These are phyloP conservation scores for Stephania cephalantha DNA, from an alignment of 164 flowering plant genomes.

Conservation along the genomic window DNA sequence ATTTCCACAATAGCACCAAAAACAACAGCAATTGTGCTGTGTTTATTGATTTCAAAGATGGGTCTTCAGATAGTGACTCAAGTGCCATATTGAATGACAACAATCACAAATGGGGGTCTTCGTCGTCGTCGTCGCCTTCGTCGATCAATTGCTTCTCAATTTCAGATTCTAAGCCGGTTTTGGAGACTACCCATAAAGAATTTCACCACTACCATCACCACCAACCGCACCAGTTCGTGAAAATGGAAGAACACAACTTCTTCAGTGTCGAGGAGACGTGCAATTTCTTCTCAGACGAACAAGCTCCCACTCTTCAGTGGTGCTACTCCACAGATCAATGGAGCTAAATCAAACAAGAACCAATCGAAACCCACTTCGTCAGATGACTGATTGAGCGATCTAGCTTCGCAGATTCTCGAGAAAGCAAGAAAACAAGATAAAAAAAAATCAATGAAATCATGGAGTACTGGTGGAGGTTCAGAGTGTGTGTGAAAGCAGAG, in stretches of 20 bases:
- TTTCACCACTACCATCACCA: constrained; percentile 22
- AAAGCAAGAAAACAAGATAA: not conserved
- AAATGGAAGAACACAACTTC: constrained; percentile 76
- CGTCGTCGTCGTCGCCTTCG: constrained; percentile 24
- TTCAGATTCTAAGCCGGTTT: constrained; percentile 10
- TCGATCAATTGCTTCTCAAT: constrained; percentile 18
- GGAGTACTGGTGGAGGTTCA: not conserved
- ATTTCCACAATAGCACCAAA: not conserved
- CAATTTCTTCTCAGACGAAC: constrained; percentile 80
- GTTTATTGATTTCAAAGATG: constrained; percentile 47
- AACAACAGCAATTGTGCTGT: not conserved
- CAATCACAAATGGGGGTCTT: constrained; percentile 24
- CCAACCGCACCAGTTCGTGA: constrained; percentile 42
- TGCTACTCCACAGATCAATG: constrained; percentile 53
- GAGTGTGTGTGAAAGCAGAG: not conserved
- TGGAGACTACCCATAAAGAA: not conserved
- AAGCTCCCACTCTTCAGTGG: constrained; percentile 75
- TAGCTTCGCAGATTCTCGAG: not conserved
- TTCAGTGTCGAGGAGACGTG: constrained; percentile 62
- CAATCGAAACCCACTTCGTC: not conserved
- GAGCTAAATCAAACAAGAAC: constrained; percentile 27
- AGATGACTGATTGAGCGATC: not conserved
- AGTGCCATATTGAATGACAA: constrained; percentile 78
- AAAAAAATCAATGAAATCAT: not conserved
- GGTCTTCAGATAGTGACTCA: constrained; percentile 80